Evolutionary conservation across 495 filamentous ascomycete genomes (phyloP).

Genomic region (Articulospora tetracladia): DNA sequence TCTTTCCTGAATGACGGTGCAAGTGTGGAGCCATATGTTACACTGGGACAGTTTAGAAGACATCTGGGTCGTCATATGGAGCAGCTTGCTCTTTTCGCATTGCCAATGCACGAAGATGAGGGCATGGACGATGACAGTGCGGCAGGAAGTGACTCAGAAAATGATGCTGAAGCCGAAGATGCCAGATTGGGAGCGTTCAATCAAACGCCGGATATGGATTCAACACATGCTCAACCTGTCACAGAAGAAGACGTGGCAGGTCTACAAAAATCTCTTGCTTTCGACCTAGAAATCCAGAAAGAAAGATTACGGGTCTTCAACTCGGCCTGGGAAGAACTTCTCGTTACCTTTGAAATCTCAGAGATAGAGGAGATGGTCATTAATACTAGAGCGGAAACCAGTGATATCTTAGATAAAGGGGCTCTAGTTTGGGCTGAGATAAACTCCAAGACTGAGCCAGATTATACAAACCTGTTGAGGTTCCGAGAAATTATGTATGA

Average conservation of each 20-base stretch:
- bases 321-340: too few relatives aligned
- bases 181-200: slow-evolving; percentile 11
- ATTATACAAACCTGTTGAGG: too few relatives aligned
- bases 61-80: slow-evolving; percentile 36
- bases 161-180: not conserved
- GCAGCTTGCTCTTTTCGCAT: slow-evolving; percentile 36
- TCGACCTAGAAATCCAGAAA: not conserved
- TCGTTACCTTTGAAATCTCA: too few relatives aligned
- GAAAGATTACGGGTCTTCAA: too few relatives aligned
- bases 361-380: too few relatives aligned
- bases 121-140: slow-evolving; percentile 15
- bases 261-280: not conserved
- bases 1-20: slow-evolving; percentile 9
- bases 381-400: too few relatives aligned
- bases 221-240: not conserved
- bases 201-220: not conserved
- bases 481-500: too few relatives aligned
- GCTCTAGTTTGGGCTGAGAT: too few relatives aligned
- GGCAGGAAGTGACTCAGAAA: not conserved
- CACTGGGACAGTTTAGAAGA: slow-evolving; percentile 27
- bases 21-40: slow-evolving; percentile 11
- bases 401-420: too few relatives aligned
- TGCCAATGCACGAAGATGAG: slow-evolving; percentile 25
- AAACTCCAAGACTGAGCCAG: too few relatives aligned
- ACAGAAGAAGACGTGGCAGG: not conserved